Evolutionary conservation across 139 green algal genomes (phyloP).

Genomic region (Chlorella sp.): DNA sequence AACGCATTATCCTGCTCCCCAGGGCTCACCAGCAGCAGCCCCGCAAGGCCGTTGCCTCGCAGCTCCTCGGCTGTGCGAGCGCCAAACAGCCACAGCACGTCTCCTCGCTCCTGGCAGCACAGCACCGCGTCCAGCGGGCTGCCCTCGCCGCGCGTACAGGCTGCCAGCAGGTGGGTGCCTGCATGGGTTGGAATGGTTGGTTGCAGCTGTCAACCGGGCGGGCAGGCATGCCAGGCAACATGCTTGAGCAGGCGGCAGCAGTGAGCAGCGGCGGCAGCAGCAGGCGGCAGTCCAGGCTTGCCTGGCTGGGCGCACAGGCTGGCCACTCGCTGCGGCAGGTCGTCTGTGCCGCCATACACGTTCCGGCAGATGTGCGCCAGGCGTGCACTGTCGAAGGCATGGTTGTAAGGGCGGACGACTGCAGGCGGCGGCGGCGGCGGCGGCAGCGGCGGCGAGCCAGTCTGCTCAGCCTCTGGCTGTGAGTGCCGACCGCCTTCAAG

Average conservation of each 20-base stretch:
- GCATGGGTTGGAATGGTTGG: neutral
- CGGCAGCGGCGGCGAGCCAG: too few relatives aligned
- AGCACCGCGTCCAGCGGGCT: slow-evolving; percentile 11
- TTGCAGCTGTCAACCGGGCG: too few relatives aligned
- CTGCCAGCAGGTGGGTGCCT: slow-evolving; percentile 4
- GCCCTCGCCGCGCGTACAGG: neutral
- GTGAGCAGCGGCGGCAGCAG: too few relatives aligned
- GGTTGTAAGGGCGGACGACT: too few relatives aligned
- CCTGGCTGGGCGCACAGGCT: neutral
- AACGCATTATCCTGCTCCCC: too few relatives aligned
- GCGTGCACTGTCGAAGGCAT: too few relatives aligned
- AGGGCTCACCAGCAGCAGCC: slow-evolving; percentile 10
- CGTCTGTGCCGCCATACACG: slow-evolving; percentile 24
- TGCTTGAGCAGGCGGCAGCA: too few relatives aligned
- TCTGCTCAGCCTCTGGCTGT: too few relatives aligned
- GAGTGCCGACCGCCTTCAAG: too few relatives aligned
- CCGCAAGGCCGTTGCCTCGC: neutral
- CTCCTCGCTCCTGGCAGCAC: slow-evolving; percentile 35
- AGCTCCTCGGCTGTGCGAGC: slow-evolving; percentile 7
- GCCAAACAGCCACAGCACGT: slow-evolving; percentile 33
- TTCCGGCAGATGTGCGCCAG: slow-evolving; percentile 24
- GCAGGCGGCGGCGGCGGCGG: too few relatives aligned
- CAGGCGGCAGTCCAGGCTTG: too few relatives aligned
- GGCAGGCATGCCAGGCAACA: too few relatives aligned
- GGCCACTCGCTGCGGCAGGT: neutral